Evolutionary conservation across 441 rosid species (phyloP).

Genomic region (Jatropha multifida): DNA sequence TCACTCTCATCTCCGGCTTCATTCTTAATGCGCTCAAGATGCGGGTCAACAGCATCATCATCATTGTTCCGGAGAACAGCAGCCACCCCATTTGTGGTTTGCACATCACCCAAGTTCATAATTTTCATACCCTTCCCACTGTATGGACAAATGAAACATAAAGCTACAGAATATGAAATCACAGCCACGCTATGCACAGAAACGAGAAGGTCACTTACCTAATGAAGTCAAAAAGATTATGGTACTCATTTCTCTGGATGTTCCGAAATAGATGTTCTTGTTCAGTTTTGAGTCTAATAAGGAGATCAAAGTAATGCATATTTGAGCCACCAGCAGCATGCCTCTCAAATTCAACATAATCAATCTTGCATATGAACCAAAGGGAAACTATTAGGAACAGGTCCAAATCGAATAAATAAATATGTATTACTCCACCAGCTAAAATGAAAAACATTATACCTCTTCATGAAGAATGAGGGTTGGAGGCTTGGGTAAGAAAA

Average conservation of each 20-base stretch:
- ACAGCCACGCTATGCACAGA: conserved; percentile 11
- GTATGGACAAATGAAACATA: conserved; percentile 26
- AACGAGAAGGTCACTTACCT: conserved; percentile 45
- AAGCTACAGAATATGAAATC: conserved; percentile 11
- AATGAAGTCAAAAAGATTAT: conserved; percentile 81
- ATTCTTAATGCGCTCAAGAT: conserved; percentile 84
- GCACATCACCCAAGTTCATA: conserved; percentile 77
- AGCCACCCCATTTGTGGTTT: conserved; percentile 65
- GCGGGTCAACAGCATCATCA: conserved; percentile 89
- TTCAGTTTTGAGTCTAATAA: conserved; percentile 83
- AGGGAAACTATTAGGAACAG: conserved; percentile 8
- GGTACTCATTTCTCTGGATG: conserved; percentile 94
- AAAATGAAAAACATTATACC: conserved; percentile 37
- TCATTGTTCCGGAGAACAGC: conserved; percentile 70
- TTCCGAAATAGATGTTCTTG: conserved; percentile 97
- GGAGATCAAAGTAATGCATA: conserved; percentile 99
- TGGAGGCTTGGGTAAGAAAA: conserved; percentile 97
- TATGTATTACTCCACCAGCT: conserved; percentile 3
- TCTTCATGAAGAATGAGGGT: conserved; percentile 97
- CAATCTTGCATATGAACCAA: conserved; percentile 52
- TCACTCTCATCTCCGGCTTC: conserved; percentile 95
- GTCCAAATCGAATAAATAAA: not conserved
- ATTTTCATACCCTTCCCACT: conserved; percentile 89
- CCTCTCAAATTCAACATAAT: conserved; percentile 97
- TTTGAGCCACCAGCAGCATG: conserved; percentile 98